Base-by-base conservation (phyloP, 441 rosid genomes). In the Erysimum cheiri region DNA sequence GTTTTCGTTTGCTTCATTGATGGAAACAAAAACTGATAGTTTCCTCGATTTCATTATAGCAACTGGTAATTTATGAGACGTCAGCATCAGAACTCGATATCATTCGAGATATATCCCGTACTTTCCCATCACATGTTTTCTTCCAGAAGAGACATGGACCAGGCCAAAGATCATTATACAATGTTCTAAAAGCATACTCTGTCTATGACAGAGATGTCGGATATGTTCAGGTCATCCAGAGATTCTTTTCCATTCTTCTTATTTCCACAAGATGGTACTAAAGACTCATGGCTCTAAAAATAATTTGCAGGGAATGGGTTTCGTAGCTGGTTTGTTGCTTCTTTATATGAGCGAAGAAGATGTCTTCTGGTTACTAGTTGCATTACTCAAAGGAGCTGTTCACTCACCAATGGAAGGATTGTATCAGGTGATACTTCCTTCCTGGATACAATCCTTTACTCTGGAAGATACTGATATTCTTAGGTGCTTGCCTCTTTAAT, bases 341-440 rank as follows among this genome's bases (percentile, higher is more conserved):
- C 98, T 94, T 61, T 88, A 90, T 78, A 94, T 94, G 98, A 87
- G 99, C 11, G 98, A 94, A 84, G 99, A 94, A 78, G 98, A 94
- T 77, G 99, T 89, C 8, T 94, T 92, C 80, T 94, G 99, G 99
- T 76, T 94, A 73, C 74, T 92, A 80, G 98, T 94, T 77, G 98
- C 99, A 37, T 84, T 94, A 72, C 85, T 94, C 65, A 92, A 94
- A 81, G 99, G 99, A 77, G 94, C 98, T 61, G 97, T 94, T 54
- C 99, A 90, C 78, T 87, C 99, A 62, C 99, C 99, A 37, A 91
- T 92, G 96, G 98, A 92, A 82, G 99, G 99, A 75, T 78, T 94
- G 72, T 94, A 90, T 78, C 91, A 86, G 92, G 98, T 91, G 75
- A 70, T n/a, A 0, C 44, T 24, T 39, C 61, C 64, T 22, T 22